These are phyloP conservation scores for Colletotrichum ledebouriae DNA, from an alignment of 2,329 filamentous ascomycete genomes.

Conservation along the genomic window DNA sequence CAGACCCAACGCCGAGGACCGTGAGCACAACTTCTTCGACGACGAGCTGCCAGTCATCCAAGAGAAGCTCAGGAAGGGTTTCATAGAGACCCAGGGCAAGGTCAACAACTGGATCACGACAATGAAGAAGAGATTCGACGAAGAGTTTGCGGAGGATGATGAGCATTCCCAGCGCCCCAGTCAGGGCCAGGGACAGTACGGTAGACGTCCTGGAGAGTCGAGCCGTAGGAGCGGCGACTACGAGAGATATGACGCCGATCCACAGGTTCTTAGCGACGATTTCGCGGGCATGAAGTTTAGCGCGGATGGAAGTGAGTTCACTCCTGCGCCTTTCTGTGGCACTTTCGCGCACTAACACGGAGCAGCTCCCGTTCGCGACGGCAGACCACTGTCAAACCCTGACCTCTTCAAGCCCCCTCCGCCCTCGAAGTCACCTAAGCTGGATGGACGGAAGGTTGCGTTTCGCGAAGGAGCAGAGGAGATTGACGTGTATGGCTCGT, in stretches of 20 bases:
- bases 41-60: slow-evolving; percentile 95
- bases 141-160: slow-evolving; percentile 82
- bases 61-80: slow-evolving; percentile 94
- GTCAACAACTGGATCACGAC: slow-evolving; percentile 94
- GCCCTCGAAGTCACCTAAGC: slow-evolving; percentile 64
- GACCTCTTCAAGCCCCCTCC: slow-evolving; percentile 82
- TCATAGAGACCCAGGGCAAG: slow-evolving; percentile 91
- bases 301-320: slow-evolving; percentile 70
- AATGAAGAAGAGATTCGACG: slow-evolving; percentile 93
- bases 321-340: slow-evolving; percentile 37
- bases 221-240: slow-evolving; percentile 86
- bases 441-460: slow-evolving; percentile 66
- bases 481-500: slow-evolving; percentile 80
- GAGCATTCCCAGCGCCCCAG: slow-evolving; percentile 59
- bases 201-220: slow-evolving; percentile 69
- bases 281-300: slow-evolving; percentile 80
- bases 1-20: slow-evolving; percentile 67
- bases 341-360: slow-evolving; percentile 43
- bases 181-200: slow-evolving; percentile 45
- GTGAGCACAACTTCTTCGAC: slow-evolving; percentile 92
- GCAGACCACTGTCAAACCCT: slow-evolving; percentile 78
- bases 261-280: slow-evolving; percentile 89
- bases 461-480: slow-evolving; percentile 79
- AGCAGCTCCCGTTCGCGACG: slow-evolving; percentile 65
- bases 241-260: slow-evolving; percentile 94